Base-by-base conservation (phyloP, 2,329 filamentous ascomycete species). In the Zymoseptoria ardabiliae region DNA sequence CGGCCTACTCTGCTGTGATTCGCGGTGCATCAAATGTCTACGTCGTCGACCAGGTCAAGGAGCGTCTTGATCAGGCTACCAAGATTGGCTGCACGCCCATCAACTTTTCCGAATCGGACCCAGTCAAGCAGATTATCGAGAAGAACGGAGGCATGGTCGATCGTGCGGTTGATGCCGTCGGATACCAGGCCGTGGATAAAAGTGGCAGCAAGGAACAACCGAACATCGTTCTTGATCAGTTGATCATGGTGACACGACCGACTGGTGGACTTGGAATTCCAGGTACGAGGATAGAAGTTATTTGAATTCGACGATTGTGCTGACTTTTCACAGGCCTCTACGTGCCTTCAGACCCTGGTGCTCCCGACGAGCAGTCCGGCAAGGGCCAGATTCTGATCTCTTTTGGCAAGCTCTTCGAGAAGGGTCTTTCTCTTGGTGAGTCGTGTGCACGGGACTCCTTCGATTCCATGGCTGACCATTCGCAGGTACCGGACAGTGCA, bases 401-500 rank as follows among this genome's bases (percentile, higher is more conserved):
- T 57, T 88, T 88, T 65, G 84, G 85, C 58, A 88, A 88, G 70
- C 74, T 88, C 0, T 88, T 88, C 65, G 85, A 88, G 65, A 88
- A 88, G 78, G 84, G 84, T 1, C 74, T 87, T 4, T 78, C 79
- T 1, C 74, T 88, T 2, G 81, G 82, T 9, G 85, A 82, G 5
- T 83, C 84, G 13, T 45, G 17, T n/a, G 35, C 35, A n/a, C 13
- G 35, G 17, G 6, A 17, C 0, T 82, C 86, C 67, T 86, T 84
- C 72, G 86, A 13, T 22, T 48, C 2, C 11, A 30, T 23, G 6
- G 17, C 35, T 45, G 17, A 45, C 54, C 8, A 48, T 25, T 50
- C n/a, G 11, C 50, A 57, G 59, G 56, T 3, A 85, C 82, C 2
- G 84, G 85, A 0, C 84, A 87, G 68, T 87, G 85, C 73, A 88